These are phyloP conservation scores for Hippophae rhamnoides DNA, from an alignment of 306 rosid genomes.

Conservation along the genomic window DNA sequence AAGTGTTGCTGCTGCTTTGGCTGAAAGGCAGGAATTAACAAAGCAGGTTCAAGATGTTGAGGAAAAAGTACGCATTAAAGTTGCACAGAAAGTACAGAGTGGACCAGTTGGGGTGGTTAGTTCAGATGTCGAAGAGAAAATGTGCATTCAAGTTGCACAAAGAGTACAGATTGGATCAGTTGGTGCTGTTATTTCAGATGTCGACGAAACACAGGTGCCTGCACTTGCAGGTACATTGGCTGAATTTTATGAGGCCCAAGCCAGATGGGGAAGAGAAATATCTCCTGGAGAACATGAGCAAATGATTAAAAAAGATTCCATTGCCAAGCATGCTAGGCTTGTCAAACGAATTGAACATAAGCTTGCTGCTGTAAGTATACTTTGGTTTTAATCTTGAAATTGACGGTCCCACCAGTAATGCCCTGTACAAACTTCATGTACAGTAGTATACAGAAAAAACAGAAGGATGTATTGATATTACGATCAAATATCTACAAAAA, in stretches of 20 bases:
- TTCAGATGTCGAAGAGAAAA: conserved; percentile 68
- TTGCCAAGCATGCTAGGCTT: conserved; percentile 48
- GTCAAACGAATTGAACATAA: conserved; percentile 63
- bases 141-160: conserved; percentile 44
- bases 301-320: conserved; percentile 69
- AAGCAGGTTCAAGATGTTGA: conserved; percentile 74
- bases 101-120: conserved; percentile 31
- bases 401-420: not conserved
- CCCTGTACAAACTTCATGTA: not conserved
- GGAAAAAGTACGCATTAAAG: conserved; percentile 52
- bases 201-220: conserved; percentile 31
- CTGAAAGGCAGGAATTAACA: conserved; percentile 66
- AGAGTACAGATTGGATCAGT: conserved; percentile 24
- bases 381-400: not conserved
- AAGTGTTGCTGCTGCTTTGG: conserved; percentile 59
- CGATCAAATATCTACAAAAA: not conserved
- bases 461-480: not conserved
- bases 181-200: conserved; percentile 27
- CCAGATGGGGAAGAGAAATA: conserved; percentile 74
- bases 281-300: conserved; percentile 60
- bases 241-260: conserved; percentile 76
- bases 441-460: not conserved
- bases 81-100: conserved; percentile 44
- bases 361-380: conserved; percentile 52
- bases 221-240: conserved; percentile 74